Conservation (phyloP, 1,139 yeast species). For the Hansenula sp. region DNA sequence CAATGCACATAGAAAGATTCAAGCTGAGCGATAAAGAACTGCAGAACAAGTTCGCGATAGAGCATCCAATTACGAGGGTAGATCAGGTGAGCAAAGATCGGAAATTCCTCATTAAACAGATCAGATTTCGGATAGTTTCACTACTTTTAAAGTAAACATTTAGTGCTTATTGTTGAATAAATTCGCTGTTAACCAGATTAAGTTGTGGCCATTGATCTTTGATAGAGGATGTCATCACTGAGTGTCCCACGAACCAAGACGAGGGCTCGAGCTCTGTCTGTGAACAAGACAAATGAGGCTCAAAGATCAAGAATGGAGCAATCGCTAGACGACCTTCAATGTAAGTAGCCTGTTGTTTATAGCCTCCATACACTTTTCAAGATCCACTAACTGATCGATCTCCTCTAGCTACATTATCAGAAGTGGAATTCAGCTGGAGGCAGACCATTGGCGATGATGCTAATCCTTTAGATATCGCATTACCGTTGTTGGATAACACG, state of each 20-base stretch:
- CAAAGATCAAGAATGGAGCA: constrained; percentile 17
- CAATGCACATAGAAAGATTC: constrained; percentile 1
- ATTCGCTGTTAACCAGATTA: not conserved
- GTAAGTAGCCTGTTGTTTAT: constrained; percentile 5
- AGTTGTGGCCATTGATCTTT: not conserved
- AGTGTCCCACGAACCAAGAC: not conserved
- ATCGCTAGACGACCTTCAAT: constrained; percentile 21
- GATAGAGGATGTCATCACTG: not conserved
- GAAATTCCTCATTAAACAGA: not conserved
- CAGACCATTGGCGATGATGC: constrained; percentile 41
- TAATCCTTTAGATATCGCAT: constrained; percentile 81
- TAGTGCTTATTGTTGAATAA: not conserved
- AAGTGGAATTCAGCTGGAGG: constrained; percentile 33
- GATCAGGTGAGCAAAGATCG: not conserved
- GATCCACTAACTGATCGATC: not conserved
- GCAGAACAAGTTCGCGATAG: not conserved
- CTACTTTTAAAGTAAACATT: too few relatives aligned
- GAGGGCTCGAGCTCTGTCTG: constrained; percentile 8
- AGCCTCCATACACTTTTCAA: not conserved
- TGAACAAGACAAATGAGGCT: constrained; percentile 11
- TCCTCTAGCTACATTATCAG: constrained; percentile 15
- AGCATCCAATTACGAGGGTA: not conserved
- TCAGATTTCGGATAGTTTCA: too few relatives aligned
- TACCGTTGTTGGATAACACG: constrained; percentile 76
- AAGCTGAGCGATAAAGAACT: not conserved